Evolutionary conservation across 352 stramenopile genomes (phyloP), one percentile per base, ranked within the genome.

Genomic region (Sclerospora graminicola): DNA sequence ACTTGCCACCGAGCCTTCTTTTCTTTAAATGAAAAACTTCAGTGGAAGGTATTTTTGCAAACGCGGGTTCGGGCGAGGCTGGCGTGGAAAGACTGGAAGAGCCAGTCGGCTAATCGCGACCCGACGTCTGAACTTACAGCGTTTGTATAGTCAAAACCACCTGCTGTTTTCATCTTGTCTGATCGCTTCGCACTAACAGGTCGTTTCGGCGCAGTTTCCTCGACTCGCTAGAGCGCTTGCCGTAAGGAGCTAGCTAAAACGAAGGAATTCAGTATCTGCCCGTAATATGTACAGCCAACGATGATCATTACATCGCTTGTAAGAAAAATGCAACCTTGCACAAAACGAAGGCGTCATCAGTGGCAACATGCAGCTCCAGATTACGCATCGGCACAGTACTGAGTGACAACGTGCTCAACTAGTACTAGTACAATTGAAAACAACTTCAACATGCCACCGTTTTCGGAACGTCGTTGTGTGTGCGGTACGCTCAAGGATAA

Each of bases 81-180:
- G 14, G 15, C 50, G 28, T 26, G 51, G 43, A 44, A 31, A 36
- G 45, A 48, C 21, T 32, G 31, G 18, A 58, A 60, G 57, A 66
- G 57, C 57, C 57, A 66, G 57, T 44, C 28, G 24, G 41, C 49
- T 48, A 62, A 62, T 66, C 57, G 48, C 48, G 33, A 53, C 29
- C 21, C 38, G 39, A 46, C 48, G 32, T 10, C 39, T 43, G 47
- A 21, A 47, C 21, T 36, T 27, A 46, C 29, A 21, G 23, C 7
- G 16, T 43, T 37, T 41, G 35, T 51, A 56, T 52, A 23, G 11
- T 10, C 16, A 46, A 59, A 63, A 63, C 39, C 52, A 46, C 40
- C 45, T 54, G 39, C 29, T 47, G n/a, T n/a, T 4, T 36, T 39
- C 48, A 45, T 43, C 41, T 38, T 50, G 43, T 55, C 47, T 52